Evolutionary conservation across 805 yeast genomes (phyloP).

Genomic region (Metschnikowia cerradonensis): DNA sequence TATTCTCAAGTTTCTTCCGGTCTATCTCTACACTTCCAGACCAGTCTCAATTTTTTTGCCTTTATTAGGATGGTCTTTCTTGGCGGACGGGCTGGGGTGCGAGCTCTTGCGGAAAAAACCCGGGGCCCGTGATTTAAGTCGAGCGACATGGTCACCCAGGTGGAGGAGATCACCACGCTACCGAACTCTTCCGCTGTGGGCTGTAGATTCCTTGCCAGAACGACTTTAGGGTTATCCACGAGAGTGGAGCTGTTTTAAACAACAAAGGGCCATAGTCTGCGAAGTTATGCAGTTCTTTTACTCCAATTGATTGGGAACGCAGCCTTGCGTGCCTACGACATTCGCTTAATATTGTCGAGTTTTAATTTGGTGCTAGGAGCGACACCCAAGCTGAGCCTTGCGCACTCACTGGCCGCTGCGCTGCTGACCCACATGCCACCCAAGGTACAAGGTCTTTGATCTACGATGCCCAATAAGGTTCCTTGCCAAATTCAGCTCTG

Average conservation of each 20-base stretch:
- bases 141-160: background rate
- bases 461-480: background rate
- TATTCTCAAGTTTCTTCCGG: background rate
- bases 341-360: background rate
- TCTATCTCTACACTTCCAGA: background rate
- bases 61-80: background rate
- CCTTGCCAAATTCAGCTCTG: background rate
- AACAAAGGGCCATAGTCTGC: background rate
- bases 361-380: background rate
- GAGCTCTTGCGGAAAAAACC: background rate
- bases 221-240: background rate
- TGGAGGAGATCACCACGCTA: background rate
- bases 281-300: background rate
- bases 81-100: background rate
- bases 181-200: background rate
- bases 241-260: background rate
- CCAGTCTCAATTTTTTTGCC: background rate
- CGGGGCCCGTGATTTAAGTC: background rate
- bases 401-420: background rate
- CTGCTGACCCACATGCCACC: background rate
- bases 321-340: background rate
- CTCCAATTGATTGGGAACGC: background rate
- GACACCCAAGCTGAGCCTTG: background rate
- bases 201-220: background rate
- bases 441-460: background rate